Evolutionary conservation across 495 filamentous ascomycete species (phyloP).

Genomic region (Penicillium roqueforti): DNA sequence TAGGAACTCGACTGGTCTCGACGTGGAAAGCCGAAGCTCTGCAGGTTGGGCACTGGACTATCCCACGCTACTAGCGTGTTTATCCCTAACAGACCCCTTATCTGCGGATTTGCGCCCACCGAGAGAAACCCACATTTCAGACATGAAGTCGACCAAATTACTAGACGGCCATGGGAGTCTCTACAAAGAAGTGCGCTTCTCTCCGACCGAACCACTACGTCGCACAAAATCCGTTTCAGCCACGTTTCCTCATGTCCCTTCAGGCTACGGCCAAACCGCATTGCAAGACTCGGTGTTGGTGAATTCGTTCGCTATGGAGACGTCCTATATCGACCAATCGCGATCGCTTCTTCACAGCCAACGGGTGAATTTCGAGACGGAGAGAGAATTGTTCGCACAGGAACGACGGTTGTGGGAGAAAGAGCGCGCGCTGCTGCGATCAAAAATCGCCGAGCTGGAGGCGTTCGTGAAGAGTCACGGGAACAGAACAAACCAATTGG

Average conservation of each 20-base stretch:
- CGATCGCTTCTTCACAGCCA: slow-evolving; percentile 42
- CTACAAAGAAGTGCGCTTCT: slow-evolving; percentile 49
- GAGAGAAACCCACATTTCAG: not conserved
- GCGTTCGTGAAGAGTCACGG: slow-evolving; percentile 23
- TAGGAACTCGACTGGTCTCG: not conserved
- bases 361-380: slow-evolving; percentile 34
- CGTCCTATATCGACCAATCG: slow-evolving; percentile 38
- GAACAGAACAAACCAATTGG: slow-evolving; percentile 4
- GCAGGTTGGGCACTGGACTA: slow-evolving; percentile 3
- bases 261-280: slow-evolving; percentile 16
- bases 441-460: slow-evolving; percentile 41
- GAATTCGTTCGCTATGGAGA: slow-evolving; percentile 19
- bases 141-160: slow-evolving; percentile 33
- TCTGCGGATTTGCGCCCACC: not conserved
- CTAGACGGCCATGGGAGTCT: slow-evolving; percentile 40
- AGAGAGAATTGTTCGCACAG: slow-evolving; percentile 37
- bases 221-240: slow-evolving; percentile 40
- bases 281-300: slow-evolving; percentile 6
- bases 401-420: slow-evolving; percentile 43
- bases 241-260: slow-evolving; percentile 25
- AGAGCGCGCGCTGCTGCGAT: slow-evolving; percentile 35
- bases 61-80: not conserved
- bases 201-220: slow-evolving; percentile 40
- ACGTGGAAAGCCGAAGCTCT: not conserved
- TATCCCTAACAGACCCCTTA: slow-evolving; percentile 1